A percentile compares a stretch with the other conserved stretches of the same genome.
phyloP scores from a whole-genome alignment of 1,139 yeast species.

The Pneumocystis sp. region DNA sequence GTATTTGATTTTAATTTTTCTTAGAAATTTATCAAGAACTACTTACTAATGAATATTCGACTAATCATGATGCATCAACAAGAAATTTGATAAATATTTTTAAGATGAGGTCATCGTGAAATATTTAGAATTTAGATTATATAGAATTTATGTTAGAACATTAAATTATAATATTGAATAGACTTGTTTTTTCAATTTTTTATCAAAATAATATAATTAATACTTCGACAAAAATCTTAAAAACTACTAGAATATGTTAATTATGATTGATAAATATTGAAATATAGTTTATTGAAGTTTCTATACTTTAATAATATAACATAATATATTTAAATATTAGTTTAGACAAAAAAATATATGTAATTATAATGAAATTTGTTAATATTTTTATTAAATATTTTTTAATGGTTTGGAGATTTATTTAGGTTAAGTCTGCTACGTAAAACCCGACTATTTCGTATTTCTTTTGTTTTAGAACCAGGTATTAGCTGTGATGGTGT shows the following conservation, averaged over 20 bases:
- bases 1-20: background rate
- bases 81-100: background rate
- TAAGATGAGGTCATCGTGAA: background rate
- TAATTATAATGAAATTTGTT: background rate
- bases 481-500: constrained; percentile 72
- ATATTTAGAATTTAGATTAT: background rate
- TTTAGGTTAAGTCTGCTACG: background rate
- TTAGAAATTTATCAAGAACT: background rate
- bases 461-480: constrained; percentile 38
- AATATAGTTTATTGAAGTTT: background rate
- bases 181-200: background rate
- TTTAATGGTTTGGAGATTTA: background rate
- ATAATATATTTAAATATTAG: background rate
- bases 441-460: constrained; percentile 24
- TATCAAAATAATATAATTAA: background rate
- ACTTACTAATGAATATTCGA: background rate
- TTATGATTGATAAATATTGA: background rate
- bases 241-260: background rate
- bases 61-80: background rate
- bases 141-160: background rate
- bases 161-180: background rate
- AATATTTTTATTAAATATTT: background rate
- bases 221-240: background rate
- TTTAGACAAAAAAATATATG: background rate
- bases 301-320: background rate